phyloP scores from a whole-genome alignment of 2,329 filamentous ascomycete genomes.

The Botrytis cinerea region DNA sequence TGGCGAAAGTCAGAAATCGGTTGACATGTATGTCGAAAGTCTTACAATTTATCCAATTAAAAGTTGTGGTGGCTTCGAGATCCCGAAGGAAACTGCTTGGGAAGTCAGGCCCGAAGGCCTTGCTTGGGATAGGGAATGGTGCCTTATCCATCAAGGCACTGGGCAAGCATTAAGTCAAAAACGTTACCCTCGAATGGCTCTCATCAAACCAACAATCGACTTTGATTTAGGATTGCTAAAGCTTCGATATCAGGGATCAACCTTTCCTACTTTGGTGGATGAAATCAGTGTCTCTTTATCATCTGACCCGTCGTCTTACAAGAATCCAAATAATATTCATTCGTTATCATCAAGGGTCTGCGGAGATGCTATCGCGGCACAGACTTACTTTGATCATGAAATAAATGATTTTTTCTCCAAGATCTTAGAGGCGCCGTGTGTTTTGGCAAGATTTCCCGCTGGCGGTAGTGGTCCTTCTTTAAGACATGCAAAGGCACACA shows the following conservation, averaged over 20 bases:
- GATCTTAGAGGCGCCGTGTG: slow-evolving; percentile 75
- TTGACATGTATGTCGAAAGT: slow-evolving; percentile 55
- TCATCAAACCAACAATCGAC: slow-evolving; percentile 75
- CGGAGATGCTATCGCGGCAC: slow-evolving; percentile 72
- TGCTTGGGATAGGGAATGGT: slow-evolving; percentile 97
- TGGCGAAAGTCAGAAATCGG: not conserved
- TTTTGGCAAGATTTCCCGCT: slow-evolving; percentile 79
- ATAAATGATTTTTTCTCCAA: slow-evolving; percentile 78
- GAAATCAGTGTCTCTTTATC: slow-evolving; percentile 64
- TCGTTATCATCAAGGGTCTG: slow-evolving; percentile 69
- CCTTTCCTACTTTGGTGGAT: slow-evolving; percentile 34
- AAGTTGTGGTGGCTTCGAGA: slow-evolving; percentile 78
- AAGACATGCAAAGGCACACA: slow-evolving; percentile 71
- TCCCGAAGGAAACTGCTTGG: slow-evolving; percentile 69
- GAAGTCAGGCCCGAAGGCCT: slow-evolving; percentile 79
- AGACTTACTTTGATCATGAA: slow-evolving; percentile 65
- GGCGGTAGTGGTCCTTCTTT: slow-evolving; percentile 59
- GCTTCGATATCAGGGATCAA: slow-evolving; percentile 53
- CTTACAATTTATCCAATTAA: slow-evolving; percentile 89
- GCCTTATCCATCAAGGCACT: slow-evolving; percentile 83
- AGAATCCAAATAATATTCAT: slow-evolving; percentile 44
- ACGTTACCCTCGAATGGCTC: slow-evolving; percentile 81
- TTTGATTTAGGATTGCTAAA: slow-evolving; percentile 65
- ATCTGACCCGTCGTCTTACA: slow-evolving; percentile 61
- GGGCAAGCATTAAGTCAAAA: slow-evolving; percentile 87